phyloP scores from a whole-genome alignment of 768 basidiomycete species.

The Boletales sp. region DNA sequence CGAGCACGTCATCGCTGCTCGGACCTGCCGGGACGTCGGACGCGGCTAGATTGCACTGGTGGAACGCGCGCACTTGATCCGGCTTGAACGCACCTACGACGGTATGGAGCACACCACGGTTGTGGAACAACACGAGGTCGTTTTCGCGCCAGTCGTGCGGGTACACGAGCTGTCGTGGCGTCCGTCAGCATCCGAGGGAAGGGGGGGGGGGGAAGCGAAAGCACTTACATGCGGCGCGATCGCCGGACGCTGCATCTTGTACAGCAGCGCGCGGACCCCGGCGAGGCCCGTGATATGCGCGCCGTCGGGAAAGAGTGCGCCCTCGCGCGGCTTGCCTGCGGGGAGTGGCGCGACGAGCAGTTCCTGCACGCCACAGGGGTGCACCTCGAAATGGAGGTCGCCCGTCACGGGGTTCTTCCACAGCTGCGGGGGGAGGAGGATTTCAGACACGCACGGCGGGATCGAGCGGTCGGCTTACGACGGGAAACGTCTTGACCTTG shows the following conservation, averaged over 20 bases:
- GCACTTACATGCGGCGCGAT: slow-evolving; percentile 66
- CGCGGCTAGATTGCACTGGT: slow-evolving; percentile 58
- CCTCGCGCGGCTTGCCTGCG: slow-evolving; percentile 49
- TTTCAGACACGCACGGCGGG: background rate
- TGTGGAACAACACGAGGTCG: slow-evolving; percentile 70
- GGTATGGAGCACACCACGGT: slow-evolving; percentile 63
- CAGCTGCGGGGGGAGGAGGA: slow-evolving; percentile 37
- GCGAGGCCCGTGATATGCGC: slow-evolving; percentile 69
- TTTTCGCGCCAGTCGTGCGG: slow-evolving; percentile 80
- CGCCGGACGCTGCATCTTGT: slow-evolving; percentile 85
- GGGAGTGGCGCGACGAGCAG: slow-evolving; percentile 73
- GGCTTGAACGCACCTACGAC: slow-evolving; percentile 63
- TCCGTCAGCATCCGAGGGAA: background rate
- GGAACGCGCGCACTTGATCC: slow-evolving; percentile 47
- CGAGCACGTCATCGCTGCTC: slow-evolving; percentile 38
- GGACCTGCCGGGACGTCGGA: slow-evolving; percentile 49
- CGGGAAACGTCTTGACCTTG: slow-evolving; percentile 68
- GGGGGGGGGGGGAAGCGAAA: background rate
- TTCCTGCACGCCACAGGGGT: slow-evolving; percentile 71
- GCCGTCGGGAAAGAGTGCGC: slow-evolving; percentile 80
- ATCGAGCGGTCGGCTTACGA: slow-evolving; percentile 35
- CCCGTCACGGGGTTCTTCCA: slow-evolving; percentile 94
- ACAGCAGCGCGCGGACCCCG: slow-evolving; percentile 68
- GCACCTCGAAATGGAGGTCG: slow-evolving; percentile 83
- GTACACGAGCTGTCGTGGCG: slow-evolving; percentile 60